A percentile compares a stretch with the other conserved stretches of the same genome.
These are phyloP conservation scores for Trichosporon faecale DNA, from an alignment of 1,284 basidiomycete genomes.

Conservation along the genomic window DNA sequence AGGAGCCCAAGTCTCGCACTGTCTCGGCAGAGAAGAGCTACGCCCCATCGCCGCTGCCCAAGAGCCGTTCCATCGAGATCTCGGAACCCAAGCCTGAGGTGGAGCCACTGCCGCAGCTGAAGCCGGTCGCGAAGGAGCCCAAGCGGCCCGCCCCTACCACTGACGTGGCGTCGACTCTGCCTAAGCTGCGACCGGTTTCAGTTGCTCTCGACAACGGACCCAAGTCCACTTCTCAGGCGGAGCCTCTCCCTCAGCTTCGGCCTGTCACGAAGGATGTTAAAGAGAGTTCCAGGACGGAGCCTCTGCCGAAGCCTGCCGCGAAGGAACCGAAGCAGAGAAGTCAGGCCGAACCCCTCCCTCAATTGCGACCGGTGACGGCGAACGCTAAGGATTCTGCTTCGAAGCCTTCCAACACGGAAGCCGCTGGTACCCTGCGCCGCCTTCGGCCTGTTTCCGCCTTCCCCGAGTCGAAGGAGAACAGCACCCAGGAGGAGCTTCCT, in stretches of 20 bases:
- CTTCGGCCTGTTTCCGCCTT: background rate
- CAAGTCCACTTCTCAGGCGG: background rate
- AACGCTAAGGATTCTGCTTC: background rate
- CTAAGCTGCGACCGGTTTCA: background rate
- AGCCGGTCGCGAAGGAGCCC: background rate
- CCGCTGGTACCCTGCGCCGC: background rate
- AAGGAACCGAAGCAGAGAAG: background rate
- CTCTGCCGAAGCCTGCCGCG: background rate
- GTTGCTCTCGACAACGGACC: background rate
- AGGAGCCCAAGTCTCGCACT: conserved; percentile 12
- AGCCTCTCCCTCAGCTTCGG: background rate
- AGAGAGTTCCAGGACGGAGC: background rate
- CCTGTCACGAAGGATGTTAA: conserved; percentile 8
- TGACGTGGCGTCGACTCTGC: background rate
- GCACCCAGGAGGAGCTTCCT: background rate
- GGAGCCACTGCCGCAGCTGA: background rate
- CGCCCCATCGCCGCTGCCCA: background rate
- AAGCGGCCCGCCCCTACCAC: background rate
- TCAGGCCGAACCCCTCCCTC: background rate
- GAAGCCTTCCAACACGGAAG: background rate
- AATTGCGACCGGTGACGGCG: background rate
- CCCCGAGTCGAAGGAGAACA: background rate
- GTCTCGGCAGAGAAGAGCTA: background rate
- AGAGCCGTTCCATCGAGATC: background rate
- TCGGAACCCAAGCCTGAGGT: background rate